A percentile compares a stretch with the other conserved stretches of the same genome.
Evolutionary conservation across 768 basidiomycete species (phyloP).

Genomic region (Collybia mongolica): DNA sequence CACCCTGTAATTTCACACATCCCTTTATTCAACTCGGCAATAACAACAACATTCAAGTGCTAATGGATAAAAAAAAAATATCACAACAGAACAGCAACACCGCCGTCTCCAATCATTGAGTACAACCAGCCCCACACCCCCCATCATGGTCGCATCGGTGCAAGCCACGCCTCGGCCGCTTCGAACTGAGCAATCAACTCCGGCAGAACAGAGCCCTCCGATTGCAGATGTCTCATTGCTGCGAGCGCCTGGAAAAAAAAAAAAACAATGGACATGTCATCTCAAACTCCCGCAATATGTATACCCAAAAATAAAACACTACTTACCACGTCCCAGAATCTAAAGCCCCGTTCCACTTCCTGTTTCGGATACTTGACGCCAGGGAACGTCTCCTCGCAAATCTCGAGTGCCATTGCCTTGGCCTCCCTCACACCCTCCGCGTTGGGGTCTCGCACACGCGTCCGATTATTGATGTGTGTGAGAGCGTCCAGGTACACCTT

Average conservation of each 20-base stretch:
- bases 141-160: constrained; percentile 81
- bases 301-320: constrained; percentile 2
- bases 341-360: constrained; percentile 95
- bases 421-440: constrained; percentile 79
- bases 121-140: background rate
- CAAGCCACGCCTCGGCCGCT: constrained; percentile 91
- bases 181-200: constrained; percentile 97
- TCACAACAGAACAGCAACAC: constrained; percentile 3
- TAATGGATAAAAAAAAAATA: constrained; percentile 12
- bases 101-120: background rate
- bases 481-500: constrained; percentile 96
- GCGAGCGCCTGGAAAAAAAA: constrained; percentile 61
- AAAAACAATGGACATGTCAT: constrained; percentile 5
- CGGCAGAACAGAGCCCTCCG: constrained; percentile 75
- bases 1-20: constrained; percentile 2
- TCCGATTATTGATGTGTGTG: constrained; percentile 81
- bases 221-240: constrained; percentile 87
- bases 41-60: constrained; percentile 2
- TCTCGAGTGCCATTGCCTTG: constrained; percentile 83
- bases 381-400: constrained; percentile 93
- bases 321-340: constrained; percentile 98
- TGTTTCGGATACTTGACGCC: constrained; percentile 84
- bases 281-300: no score
- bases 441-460: constrained; percentile 73
- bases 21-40: constrained; percentile 4